Percentiles rank a stretch among this genome's conserved stretches.
Evolutionary conservation across 2,329 filamentous ascomycete species (phyloP).

Genomic region (Fusarium keratoplasticum): DNA sequence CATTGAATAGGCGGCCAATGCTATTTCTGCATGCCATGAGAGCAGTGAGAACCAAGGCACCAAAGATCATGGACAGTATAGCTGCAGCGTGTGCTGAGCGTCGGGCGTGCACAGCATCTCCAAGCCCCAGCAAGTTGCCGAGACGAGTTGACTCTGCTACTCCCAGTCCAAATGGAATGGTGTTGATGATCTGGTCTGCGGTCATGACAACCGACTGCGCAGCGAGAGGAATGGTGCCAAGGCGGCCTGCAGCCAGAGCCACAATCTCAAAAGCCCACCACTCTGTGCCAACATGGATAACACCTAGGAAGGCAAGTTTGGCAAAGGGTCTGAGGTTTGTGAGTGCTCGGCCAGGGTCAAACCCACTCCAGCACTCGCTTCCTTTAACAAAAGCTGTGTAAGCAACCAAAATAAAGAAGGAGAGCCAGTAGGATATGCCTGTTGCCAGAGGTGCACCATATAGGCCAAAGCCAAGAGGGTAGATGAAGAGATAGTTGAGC

Average conservation of each 20-base stretch:
- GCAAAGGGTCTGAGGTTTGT: conserved; percentile 77
- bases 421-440: conserved; percentile 87
- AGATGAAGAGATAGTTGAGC: conserved; percentile 84
- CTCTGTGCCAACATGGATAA: conserved; percentile 88
- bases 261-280: conserved; percentile 98
- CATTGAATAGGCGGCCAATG: conserved; percentile 85
- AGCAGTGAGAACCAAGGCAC: conserved; percentile 72
- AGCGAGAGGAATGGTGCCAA: conserved; percentile 83
- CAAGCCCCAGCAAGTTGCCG: conserved; percentile 82
- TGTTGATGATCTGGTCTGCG: conserved; percentile 85
- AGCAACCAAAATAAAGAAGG: conserved; percentile 79
- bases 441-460: conserved; percentile 86
- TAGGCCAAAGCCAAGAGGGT: conserved; percentile 76
- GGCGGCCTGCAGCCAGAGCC: conserved; percentile 81
- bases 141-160: conserved; percentile 83
- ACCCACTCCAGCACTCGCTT: conserved; percentile 83
- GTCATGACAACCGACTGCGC: conserved; percentile 93
- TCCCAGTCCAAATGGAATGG: conserved; percentile 87
- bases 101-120: conserved; percentile 72
- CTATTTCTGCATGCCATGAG: conserved; percentile 78
- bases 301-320: conserved; percentile 78
- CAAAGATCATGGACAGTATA: conserved; percentile 76
- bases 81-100: conserved; percentile 82
- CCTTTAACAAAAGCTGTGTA: conserved; percentile 80
- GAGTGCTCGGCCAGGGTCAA: conserved; percentile 70